Percentiles rank a stretch among this genome's conserved stretches.
Conservation (phyloP, 805 yeast species). For the Cyberlindnera americana region DNA sequence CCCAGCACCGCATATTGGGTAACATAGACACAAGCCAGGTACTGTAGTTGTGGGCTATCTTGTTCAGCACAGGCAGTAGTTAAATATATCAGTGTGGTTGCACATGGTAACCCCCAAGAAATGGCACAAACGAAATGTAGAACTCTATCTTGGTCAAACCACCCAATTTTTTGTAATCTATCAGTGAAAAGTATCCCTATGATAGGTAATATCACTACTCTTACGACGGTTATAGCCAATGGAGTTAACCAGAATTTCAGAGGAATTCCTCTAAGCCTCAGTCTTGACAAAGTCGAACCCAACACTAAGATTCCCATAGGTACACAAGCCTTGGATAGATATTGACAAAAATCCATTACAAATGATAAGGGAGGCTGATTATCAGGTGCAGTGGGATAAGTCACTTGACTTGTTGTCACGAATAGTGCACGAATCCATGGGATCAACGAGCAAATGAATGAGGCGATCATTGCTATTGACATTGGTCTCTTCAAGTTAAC, state of each 20-base stretch:
- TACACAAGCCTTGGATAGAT: constrained; percentile 84
- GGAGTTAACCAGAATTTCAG: constrained; percentile 41
- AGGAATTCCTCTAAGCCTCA: constrained; percentile 50
- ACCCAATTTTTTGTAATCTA: constrained; percentile 44
- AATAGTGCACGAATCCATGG: constrained; percentile 85
- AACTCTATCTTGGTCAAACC: constrained; percentile 55
- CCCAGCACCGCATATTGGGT: constrained; percentile 20
- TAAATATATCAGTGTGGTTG: constrained; percentile 82
- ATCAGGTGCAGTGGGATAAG: constrained; percentile 79
- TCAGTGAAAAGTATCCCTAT: constrained; percentile 45
- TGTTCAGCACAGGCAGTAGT: constrained; percentile 47
- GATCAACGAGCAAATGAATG: constrained; percentile 71
- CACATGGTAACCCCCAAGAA: constrained; percentile 80
- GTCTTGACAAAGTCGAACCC: constrained; percentile 86
- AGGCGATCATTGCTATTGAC: constrained; percentile 62
- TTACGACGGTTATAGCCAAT: constrained; percentile 48
- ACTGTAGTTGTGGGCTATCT: constrained; percentile 8
- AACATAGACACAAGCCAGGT: constrained; percentile 1
- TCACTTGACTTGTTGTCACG: constrained; percentile 40
- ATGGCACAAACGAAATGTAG: constrained; percentile 72
- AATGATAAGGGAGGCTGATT: constrained; percentile 82
- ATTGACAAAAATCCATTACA: constrained; percentile 73
- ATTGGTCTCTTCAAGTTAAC: constrained; percentile 70
- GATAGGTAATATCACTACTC: constrained; percentile 74
- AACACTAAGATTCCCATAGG: constrained; percentile 81